These are phyloP conservation scores for Cornus controversa DNA, from an alignment of 148 eudicot genomes.

Conservation along the genomic window DNA sequence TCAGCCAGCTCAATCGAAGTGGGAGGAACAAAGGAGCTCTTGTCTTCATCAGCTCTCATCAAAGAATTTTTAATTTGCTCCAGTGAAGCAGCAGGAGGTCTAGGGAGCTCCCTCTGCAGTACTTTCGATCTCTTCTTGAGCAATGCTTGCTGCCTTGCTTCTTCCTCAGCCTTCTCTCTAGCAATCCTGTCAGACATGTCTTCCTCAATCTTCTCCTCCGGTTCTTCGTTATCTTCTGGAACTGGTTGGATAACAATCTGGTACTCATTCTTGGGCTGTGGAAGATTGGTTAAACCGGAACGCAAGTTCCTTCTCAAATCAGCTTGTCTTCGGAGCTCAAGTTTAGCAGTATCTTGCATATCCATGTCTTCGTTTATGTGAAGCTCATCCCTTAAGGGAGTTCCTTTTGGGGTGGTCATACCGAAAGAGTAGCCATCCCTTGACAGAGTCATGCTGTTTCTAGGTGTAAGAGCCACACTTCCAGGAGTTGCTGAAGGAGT, in stretches of 20 bases:
- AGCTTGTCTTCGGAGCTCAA: constrained; percentile 74
- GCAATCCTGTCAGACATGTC: constrained; percentile 98
- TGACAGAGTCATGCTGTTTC: constrained; percentile 86
- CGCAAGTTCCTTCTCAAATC: constrained; percentile 75
- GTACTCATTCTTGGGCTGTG: constrained; percentile 95
- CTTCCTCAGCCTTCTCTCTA: constrained; percentile 92
- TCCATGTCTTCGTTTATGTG: constrained; percentile 92
- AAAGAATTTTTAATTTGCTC: constrained; percentile 70
- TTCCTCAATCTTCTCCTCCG: constrained; percentile 89
- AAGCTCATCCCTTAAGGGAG: constrained; percentile 93
- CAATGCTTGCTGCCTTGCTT: constrained; percentile 78
- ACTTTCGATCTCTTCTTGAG: constrained; percentile 94
- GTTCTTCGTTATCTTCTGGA: constrained; percentile 84
- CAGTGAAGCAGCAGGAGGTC: constrained; percentile 81
- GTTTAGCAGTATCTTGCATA: constrained; percentile 71
- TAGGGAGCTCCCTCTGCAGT: constrained; percentile 95
- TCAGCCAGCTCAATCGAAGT: constrained; percentile 93
- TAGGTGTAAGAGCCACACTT: constrained; percentile 68
- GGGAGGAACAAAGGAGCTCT: constrained; percentile 96
- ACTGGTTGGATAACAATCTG: constrained; percentile 78
- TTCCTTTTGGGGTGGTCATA: constrained; percentile 91
- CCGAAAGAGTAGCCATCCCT: constrained; percentile 76
- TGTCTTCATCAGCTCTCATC: constrained; percentile 86
- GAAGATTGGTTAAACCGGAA: constrained; percentile 78
- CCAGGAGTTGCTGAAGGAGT: constrained; percentile 91